Evolutionary conservation across 495 filamentous ascomycete species (phyloP).

Genomic region (Podospora tetraspora): DNA sequence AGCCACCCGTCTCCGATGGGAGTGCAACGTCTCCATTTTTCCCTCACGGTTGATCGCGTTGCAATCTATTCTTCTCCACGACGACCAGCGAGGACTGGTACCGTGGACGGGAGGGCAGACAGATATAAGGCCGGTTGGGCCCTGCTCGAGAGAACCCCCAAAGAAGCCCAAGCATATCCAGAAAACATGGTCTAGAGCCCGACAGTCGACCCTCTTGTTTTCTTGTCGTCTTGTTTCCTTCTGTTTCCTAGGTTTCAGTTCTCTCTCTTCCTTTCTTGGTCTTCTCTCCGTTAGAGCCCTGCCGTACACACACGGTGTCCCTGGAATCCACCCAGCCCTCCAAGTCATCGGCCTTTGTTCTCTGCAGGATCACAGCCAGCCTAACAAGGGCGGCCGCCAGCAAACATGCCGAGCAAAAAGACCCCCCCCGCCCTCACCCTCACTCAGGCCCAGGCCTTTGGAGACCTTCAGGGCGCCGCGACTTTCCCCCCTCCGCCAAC

Average conservation of each 20-base stretch:
- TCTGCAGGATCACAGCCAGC: background rate
- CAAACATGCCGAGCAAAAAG: conserved; percentile 8
- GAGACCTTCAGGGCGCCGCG: conserved; percentile 4
- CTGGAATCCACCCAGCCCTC: background rate
- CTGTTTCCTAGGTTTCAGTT: background rate
- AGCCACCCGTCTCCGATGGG: conserved; percentile 10
- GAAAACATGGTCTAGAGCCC: background rate
- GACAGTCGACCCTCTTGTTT: background rate
- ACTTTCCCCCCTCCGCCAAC: conserved; percentile 8
- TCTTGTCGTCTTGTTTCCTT: background rate
- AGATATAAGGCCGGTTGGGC: background rate
- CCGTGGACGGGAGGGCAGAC: background rate
- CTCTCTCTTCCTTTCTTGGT: background rate
- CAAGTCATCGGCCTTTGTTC: background rate
- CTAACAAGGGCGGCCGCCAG: background rate
- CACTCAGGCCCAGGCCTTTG: conserved; percentile 1
- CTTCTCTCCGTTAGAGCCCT: background rate
- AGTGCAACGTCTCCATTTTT: background rate
- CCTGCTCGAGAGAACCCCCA: background rate
- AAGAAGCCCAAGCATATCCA: background rate
- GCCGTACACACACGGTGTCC: background rate
- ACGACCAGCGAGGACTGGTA: background rate
- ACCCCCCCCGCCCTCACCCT: conserved; percentile 5
- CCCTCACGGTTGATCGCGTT: background rate
- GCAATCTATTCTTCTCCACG: conserved; percentile 3